Conservation (phyloP, 1,139 yeast genomes). For the Nematodospora anomalae region DNA sequence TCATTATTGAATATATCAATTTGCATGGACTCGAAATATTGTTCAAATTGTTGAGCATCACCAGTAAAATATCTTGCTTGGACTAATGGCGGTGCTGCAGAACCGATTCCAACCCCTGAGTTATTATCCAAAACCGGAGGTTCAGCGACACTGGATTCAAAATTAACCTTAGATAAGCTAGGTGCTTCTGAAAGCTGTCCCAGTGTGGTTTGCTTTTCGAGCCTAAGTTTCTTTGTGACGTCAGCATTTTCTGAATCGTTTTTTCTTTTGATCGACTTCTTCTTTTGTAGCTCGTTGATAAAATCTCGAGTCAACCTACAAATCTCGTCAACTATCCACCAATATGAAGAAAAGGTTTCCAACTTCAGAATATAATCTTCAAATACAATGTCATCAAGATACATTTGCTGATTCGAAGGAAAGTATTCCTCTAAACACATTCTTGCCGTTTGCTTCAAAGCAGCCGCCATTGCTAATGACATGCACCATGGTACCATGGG, state of each 20-base stretch:
- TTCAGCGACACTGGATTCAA: neutral
- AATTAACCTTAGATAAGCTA: neutral
- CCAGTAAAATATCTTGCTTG: constrained; percentile 6
- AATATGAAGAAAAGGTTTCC: constrained; percentile 23
- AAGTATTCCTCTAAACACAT: constrained; percentile 7
- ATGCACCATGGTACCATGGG: constrained; percentile 32
- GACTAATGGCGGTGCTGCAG: neutral
- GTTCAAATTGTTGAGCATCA: constrained; percentile 20
- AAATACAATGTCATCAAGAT: constrained; percentile 14
- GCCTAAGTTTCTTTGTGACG: neutral
- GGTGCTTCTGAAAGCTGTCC: neutral
- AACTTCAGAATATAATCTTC: constrained; percentile 23
- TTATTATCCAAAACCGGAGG: neutral
- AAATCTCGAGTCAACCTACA: constrained; percentile 26
- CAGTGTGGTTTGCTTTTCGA: neutral
- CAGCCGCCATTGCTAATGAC: constrained; percentile 20
- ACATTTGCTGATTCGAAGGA: constrained; percentile 5
- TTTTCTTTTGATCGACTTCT: constrained; percentile 4
- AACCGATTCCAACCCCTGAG: neutral
- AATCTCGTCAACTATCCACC: constrained; percentile 35
- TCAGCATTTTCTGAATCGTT: neutral
- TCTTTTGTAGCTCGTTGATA: constrained; percentile 19
- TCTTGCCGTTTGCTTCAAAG: constrained; percentile 16
- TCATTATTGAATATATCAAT: constrained; percentile 33
- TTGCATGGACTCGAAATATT: constrained; percentile 31